phyloP scores from a whole-genome alignment of 176 grass and related monocot species.

The Cocos nucifera region DNA sequence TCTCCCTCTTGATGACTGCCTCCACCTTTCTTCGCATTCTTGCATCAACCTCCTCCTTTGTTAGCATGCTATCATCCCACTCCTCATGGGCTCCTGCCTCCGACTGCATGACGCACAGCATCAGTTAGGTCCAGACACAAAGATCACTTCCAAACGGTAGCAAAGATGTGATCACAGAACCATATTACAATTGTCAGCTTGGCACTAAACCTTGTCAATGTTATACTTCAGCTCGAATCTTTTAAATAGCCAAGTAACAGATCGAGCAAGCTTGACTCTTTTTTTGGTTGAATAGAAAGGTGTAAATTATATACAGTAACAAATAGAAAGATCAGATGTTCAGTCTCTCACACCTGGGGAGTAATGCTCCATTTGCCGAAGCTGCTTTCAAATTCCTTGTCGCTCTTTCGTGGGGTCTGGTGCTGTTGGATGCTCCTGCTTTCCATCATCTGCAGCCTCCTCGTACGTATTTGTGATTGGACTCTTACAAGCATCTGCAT shows the following conservation, averaged over 20 bases:
- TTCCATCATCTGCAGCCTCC: constrained; percentile 81
- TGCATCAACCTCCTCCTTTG: constrained; percentile 42
- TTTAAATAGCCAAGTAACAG: too few species aligned
- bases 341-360: constrained; percentile 6
- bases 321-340: too few species aligned
- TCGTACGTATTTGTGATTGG: constrained; percentile 61
- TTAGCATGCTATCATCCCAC: constrained; percentile 70
- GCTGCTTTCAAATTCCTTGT: constrained; percentile 13
- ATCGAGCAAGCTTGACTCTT: too few species aligned
- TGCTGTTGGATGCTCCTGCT: constrained; percentile 39
- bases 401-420: constrained; percentile 22
- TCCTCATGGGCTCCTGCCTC: constrained; percentile 19
- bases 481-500: constrained; percentile 90
- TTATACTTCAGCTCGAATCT: too few species aligned
- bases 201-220: too few species aligned
- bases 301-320: too few species aligned
- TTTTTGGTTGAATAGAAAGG: too few species aligned
- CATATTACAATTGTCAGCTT: too few species aligned
- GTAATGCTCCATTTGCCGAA: constrained; percentile 22
- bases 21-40: constrained; percentile 67
- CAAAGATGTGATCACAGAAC: too few species aligned
- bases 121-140: too few species aligned
- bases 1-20: constrained; percentile 81
- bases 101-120: neutral
- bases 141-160: too few species aligned